Evolutionary conservation across 306 rosid genomes (phyloP), one percentile per base, ranked within the genome.

Genomic region (Mimosa pudica): DNA sequence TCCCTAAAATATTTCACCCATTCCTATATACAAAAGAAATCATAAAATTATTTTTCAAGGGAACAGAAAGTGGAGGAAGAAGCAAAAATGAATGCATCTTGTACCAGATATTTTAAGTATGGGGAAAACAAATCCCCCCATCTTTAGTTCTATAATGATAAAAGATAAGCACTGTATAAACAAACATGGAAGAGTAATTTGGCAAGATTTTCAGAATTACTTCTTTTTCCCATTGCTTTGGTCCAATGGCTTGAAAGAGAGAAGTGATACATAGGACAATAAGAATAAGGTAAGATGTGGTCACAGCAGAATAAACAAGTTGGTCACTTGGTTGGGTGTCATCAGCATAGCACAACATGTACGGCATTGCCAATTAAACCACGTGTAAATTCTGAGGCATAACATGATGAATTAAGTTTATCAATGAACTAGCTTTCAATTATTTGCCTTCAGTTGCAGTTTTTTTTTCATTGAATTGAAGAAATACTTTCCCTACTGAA

Each of bases 1-100:
- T 83, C 82, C 77, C 77, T 89, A 82, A 89, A 87, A 77, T 88
- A 85, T 32, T 87, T 83, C 77, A 67, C 76, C 98, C 97, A 94
- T 42, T 52, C 97, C 98, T 94, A 68, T 70, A 75, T 54, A 77
- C 42, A 54, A 30, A 60, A 78, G 52, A 32, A 61, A 46, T 41
- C 16, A 20, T 46, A 54, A 68, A 44, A 81, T 17, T 30, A 81
- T 32, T 62, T 38, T 5, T 35, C 64, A 44, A 20, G 10, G 71
- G 57, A 44, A 47, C 8, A 52, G 30, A 54, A 54, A 54, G 61
- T 6, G 30, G 10, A 6, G 10, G 18, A 41, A 33, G 42, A 63
- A 13, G 75, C 24, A 24, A 85, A 17, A 78, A 49, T 51, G 42
- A 77, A 51, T 70, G 61, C 24, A 81, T 10, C 2, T 65, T 77